Conservation (phyloP, 2,329 filamentous ascomycete genomes). For the Sporothrix brunneoviolacea region DNA sequence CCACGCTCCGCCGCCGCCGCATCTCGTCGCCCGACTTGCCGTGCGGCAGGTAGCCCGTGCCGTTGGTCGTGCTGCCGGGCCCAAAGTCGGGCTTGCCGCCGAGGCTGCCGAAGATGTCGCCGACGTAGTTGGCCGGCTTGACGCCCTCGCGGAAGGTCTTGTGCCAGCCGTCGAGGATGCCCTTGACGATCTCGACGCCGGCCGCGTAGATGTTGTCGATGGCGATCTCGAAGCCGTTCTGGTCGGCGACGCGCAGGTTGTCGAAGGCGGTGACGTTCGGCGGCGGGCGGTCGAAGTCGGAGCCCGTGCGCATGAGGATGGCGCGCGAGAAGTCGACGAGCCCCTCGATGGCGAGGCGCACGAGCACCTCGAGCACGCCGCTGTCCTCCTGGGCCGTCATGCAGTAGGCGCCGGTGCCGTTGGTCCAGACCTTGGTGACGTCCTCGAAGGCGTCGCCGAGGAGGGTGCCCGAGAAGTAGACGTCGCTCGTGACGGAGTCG, state of each 20-base stretch:
- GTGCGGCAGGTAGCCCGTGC: constrained; percentile 24
- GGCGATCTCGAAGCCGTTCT: constrained; percentile 58
- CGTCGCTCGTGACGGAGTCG: constrained; percentile 63
- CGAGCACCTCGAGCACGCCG: constrained; percentile 58
- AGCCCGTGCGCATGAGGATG: constrained; percentile 61
- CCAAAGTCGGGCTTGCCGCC: constrained; percentile 62
- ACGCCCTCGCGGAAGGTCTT: constrained; percentile 51
- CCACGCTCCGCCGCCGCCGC: constrained; percentile 3
- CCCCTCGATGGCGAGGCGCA: constrained; percentile 50
- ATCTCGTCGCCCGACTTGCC: constrained; percentile 19
- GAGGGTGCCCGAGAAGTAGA: constrained; percentile 59
- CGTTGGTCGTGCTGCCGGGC: constrained; percentile 39
- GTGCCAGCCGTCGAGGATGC: constrained; percentile 57
- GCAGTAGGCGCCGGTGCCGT: constrained; percentile 62
- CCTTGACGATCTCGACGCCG: constrained; percentile 57
- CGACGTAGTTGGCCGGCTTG: constrained; percentile 56
- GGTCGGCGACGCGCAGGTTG: constrained; percentile 53
- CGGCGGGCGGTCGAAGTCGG: constrained; percentile 65
- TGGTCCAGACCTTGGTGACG: constrained; percentile 57
- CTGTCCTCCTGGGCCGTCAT: constrained; percentile 69
- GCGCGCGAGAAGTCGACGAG: constrained; percentile 60
- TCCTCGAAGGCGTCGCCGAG: constrained; percentile 60
- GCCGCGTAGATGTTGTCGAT: constrained; percentile 61
- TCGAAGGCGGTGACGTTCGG: constrained; percentile 48
- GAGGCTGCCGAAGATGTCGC: constrained; percentile 63